Evolutionary conservation across 2,329 filamentous ascomycete species (phyloP), one percentile per base, ranked within the genome.

Genomic region (Penicillium brasilianum): DNA sequence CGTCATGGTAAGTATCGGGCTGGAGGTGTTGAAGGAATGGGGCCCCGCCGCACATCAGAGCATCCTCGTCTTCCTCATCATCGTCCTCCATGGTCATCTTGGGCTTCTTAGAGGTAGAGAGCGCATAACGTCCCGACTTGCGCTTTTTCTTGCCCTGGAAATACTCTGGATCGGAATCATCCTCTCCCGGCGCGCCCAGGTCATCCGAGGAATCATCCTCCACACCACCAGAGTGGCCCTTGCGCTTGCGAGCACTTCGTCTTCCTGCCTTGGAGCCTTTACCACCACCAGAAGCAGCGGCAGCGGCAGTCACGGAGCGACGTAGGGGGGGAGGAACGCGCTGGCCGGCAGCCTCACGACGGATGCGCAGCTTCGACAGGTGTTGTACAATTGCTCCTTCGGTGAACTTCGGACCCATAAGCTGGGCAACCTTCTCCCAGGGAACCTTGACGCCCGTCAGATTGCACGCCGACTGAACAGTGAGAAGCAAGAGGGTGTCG

Each of bases 341-440:
- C 30, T 77, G 73, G 0, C 72, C 71, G 4, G 69, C 67, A 2
- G 66, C 61, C 9, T 72, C 61, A 61, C 80, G 73, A 32, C 75
- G 73, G 18, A 41, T 52, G 9, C 81, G 79, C 2, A 82, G 64
- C 60, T 83, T 83, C 0, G 79, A 72, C 14, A 83, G 69, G 55
- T 83, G 81, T 62, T 83, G 81, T 1, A 78, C 69, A 22, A 82
- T 81, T 1, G 80, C 77, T 2, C 80, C 79, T 51, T 78, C 78
- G 0, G 74, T 76, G 57, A 78, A 78, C n/a, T 72, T 73, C 1
- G 71, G 57, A 6, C 76, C 76, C 76, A 83, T 79, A 1, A 70
- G 63, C 22, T 64, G 52, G 6, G 79, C 80, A 22, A 82, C 72
- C 2, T 75, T 62, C 1, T 68, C 65, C 78, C 79, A 83, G 9